Conservation (phyloP, 2,329 filamentous ascomycete genomes). For the Arthrobotrys entomopaga region DNA sequence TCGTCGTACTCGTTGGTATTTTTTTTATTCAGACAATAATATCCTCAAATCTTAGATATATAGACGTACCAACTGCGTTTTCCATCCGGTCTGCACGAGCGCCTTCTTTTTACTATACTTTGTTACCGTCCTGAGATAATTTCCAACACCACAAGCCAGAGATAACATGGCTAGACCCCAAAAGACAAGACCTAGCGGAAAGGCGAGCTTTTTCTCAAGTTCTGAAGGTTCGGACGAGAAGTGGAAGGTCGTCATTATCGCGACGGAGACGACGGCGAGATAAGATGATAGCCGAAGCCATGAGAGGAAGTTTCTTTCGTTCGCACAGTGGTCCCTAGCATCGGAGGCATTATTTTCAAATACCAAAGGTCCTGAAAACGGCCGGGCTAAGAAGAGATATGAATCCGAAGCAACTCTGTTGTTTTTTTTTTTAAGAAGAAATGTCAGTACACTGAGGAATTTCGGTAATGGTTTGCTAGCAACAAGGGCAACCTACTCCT, state of each 20-base stretch:
- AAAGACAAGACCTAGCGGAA: constrained; percentile 87
- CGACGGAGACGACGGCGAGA: constrained; percentile 87
- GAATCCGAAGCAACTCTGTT: constrained; percentile 34
- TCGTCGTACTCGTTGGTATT: not conserved
- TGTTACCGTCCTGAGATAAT: constrained; percentile 83
- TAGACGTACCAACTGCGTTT: constrained; percentile 77
- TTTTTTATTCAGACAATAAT: constrained; percentile 7
- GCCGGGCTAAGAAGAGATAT: constrained; percentile 64
- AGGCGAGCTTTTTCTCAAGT: constrained; percentile 79
- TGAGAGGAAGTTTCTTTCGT: constrained; percentile 84
- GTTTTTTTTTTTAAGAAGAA: not conserved
- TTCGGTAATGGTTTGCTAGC: not conserved
- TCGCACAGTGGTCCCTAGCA: constrained; percentile 80
- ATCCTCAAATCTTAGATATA: not conserved
- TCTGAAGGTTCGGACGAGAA: constrained; percentile 76
- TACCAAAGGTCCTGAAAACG: constrained; percentile 73
- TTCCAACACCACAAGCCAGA: constrained; percentile 78
- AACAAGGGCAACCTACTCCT: constrained; percentile 53
- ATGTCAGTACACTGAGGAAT: not conserved
- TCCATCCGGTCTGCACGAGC: constrained; percentile 92
- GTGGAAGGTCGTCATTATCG: constrained; percentile 93
- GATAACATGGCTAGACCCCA: constrained; percentile 84
- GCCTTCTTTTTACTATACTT: constrained; percentile 82
- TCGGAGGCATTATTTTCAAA: constrained; percentile 80
- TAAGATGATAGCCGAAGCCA: constrained; percentile 90